Conservation (phyloP, 345 rosid species). For the Moricandia arvensis region DNA sequence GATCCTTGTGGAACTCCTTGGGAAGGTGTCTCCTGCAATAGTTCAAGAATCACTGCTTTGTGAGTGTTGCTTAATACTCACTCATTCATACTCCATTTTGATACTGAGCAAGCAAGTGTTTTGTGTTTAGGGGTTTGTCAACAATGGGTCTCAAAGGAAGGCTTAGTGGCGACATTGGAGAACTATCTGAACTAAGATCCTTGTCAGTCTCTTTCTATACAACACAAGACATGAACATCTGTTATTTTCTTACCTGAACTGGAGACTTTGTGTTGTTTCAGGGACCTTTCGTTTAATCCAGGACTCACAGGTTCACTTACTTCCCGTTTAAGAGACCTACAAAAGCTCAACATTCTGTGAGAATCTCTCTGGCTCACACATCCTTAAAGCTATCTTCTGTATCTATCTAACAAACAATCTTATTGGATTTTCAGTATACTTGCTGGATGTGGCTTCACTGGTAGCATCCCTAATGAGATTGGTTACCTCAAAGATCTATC, state of each 20-base stretch:
- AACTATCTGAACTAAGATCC: conserved; percentile 71
- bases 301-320: conserved; percentile 73
- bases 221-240: not conserved
- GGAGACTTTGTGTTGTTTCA: conserved; percentile 33
- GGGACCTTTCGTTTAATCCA: conserved; percentile 83
- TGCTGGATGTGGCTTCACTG: conserved; percentile 87
- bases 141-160: conserved; percentile 79
- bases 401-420: not conserved
- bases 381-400: not conserved
- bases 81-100: not conserved
- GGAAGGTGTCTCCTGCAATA: conserved; percentile 85
- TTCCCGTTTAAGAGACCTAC: conserved; percentile 71
- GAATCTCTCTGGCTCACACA: not conserved
- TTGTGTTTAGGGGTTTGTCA: conserved; percentile 65
- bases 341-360: conserved; percentile 81
- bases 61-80: conserved; percentile 38
- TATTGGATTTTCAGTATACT: conserved; percentile 56
- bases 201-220: conserved; percentile 53
- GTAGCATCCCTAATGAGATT: conserved; percentile 74
- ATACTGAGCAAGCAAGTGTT: not conserved
- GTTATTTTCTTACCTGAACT: not conserved
- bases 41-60: conserved; percentile 75
- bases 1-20: conserved; percentile 86
- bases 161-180: conserved; percentile 92
- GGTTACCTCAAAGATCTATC: conserved; percentile 77